Evolutionary conservation across 345 rosid genomes (phyloP).

Genomic region (Eucalyptus regnans): DNA sequence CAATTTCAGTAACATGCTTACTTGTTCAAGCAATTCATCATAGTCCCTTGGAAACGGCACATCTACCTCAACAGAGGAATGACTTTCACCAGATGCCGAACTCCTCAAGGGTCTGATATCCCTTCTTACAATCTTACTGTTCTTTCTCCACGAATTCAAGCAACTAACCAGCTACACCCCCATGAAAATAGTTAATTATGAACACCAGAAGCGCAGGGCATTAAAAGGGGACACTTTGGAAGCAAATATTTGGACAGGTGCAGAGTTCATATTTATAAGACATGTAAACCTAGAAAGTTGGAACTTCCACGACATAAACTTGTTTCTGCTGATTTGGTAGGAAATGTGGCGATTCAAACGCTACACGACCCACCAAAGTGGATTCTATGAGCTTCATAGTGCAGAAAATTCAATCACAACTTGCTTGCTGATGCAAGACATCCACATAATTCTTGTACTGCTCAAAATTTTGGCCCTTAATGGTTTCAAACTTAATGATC

Average conservation of each 20-base stretch:
- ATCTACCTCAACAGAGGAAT: constrained; percentile 26
- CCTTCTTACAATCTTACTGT: background rate
- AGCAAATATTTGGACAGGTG: background rate
- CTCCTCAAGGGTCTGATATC: background rate
- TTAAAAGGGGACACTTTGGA: background rate
- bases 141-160: background rate
- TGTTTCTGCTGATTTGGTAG: background rate
- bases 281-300: background rate
- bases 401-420: background rate
- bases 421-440: background rate
- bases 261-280: background rate
- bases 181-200: background rate
- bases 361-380: rapidly evolving
- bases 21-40: constrained; percentile 62
- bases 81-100: constrained; percentile 24
- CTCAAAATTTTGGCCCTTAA: background rate
- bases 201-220: background rate
- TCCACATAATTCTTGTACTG: background rate
- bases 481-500: background rate
- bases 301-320: background rate
- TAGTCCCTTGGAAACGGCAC: constrained; percentile 63
- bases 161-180: background rate
- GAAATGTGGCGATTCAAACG: background rate
- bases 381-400: background rate
- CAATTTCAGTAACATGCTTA: constrained; percentile 8